These are phyloP conservation scores for Vicia faba DNA, from an alignment of 306 rosid species.

Conservation along the genomic window DNA sequence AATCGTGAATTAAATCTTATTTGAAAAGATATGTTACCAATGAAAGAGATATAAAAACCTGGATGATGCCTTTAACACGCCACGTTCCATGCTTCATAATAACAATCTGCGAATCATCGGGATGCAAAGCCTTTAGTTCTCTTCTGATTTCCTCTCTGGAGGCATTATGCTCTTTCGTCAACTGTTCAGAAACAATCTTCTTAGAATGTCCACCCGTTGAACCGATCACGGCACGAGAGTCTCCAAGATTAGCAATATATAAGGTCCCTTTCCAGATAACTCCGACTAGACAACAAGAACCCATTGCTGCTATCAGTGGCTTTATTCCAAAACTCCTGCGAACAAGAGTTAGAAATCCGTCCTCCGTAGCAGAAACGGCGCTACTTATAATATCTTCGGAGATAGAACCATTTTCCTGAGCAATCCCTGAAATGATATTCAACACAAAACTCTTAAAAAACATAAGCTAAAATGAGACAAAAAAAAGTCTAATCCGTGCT, in stretches of 20 bases:
- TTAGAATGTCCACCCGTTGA: constrained; percentile 54
- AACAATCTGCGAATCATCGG: constrained; percentile 77
- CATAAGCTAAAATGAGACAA: not conserved
- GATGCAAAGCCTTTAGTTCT: constrained; percentile 76
- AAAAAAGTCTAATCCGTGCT: no score
- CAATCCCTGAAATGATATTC: constrained; percentile 57
- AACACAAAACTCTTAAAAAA: not conserved
- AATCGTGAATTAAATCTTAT: no score
- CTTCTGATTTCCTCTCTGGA: constrained; percentile 75
- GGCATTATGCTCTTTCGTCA: constrained; percentile 85
- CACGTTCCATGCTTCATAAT: constrained; percentile 83
- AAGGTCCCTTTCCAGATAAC: constrained; percentile 76
- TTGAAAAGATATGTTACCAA: not conserved
- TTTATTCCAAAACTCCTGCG: constrained; percentile 72
- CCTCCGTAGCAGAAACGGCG: constrained; percentile 85
- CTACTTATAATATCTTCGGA: constrained; percentile 64
- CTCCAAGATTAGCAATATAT: constrained; percentile 78
- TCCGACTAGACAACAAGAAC: constrained; percentile 89
- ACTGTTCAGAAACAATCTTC: constrained; percentile 72
- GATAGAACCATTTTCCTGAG: constrained; percentile 65
- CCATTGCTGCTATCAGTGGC: constrained; percentile 78
- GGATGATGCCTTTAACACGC: constrained; percentile 95
- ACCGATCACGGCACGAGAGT: constrained; percentile 85
- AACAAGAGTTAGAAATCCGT: constrained; percentile 81
- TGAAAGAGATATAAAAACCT: constrained; percentile 52